Evolutionary conservation across 495 filamentous ascomycete genomes (phyloP).

Genomic region (Neurospora discreta): DNA sequence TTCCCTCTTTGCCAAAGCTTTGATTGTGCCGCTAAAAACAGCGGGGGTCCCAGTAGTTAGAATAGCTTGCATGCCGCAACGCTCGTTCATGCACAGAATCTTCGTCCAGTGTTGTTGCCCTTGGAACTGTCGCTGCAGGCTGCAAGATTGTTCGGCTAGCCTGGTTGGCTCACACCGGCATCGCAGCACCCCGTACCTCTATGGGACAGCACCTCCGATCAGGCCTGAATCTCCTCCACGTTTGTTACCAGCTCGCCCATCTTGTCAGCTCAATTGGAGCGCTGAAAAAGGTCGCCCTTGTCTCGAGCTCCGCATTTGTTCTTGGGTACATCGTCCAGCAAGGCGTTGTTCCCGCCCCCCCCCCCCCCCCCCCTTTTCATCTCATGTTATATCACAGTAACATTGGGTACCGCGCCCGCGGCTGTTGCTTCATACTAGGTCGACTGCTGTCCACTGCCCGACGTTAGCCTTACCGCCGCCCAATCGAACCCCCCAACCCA

Average conservation of each 20-base stretch:
- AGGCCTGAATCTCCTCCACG: not conserved
- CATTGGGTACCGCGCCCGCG: not conserved
- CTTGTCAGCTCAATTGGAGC: not conserved
- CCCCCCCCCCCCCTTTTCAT: not conserved
- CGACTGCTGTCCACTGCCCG: not conserved
- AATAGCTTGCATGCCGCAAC: conserved; percentile 3
- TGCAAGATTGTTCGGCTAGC: not conserved
- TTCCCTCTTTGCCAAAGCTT: not conserved
- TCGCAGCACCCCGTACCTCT: not conserved
- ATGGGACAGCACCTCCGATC: not conserved
- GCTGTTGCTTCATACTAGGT: not conserved
- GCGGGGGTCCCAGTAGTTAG: not conserved
- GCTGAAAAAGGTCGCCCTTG: not conserved
- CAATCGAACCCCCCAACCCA: not conserved
- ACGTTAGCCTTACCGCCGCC: not conserved
- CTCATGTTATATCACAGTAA: not conserved
- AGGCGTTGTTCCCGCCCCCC: not conserved
- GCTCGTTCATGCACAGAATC: conserved; percentile 23
- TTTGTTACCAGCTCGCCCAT: not conserved
- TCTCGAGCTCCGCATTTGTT: not conserved
- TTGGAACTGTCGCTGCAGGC: not conserved
- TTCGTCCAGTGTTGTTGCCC: conserved; percentile 12
- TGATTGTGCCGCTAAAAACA: not conserved
- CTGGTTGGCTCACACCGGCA: not conserved
- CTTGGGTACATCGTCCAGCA: not conserved